Conservation (phyloP, 2,329 filamentous ascomycete genomes). For the Xylaria sp. region DNA sequence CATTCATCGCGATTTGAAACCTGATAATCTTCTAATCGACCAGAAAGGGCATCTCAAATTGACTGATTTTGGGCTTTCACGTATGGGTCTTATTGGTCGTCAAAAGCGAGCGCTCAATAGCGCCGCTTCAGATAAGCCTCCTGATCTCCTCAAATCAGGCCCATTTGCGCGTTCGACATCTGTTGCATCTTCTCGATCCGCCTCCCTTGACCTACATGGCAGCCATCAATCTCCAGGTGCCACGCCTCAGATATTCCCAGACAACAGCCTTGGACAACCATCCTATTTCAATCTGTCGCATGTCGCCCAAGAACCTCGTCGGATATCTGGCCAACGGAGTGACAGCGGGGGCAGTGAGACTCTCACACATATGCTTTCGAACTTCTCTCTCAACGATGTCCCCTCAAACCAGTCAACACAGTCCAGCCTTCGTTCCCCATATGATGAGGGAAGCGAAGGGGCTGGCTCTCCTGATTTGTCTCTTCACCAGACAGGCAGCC, state of each 20-base stretch:
- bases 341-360: slow-evolving; percentile 93
- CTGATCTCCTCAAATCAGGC: slow-evolving; percentile 91
- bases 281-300: slow-evolving; percentile 88
- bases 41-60: slow-evolving; percentile 96
- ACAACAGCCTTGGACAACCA: slow-evolving; percentile 79
- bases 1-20: slow-evolving; percentile 96
- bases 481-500: slow-evolving; percentile 63
- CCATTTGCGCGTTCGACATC: slow-evolving; percentile 89
- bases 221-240: slow-evolving; percentile 78
- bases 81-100: slow-evolving; percentile 95
- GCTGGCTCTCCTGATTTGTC: slow-evolving; percentile 82
- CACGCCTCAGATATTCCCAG: slow-evolving; percentile 89
- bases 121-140: slow-evolving; percentile 81
- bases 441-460: slow-evolving; percentile 79
- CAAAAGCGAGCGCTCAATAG: slow-evolving; percentile 92
- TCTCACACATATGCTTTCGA: slow-evolving; percentile 82
- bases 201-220: slow-evolving; percentile 88
- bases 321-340: slow-evolving; percentile 84
- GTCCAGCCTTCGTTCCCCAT: slow-evolving; percentile 66
- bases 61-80: slow-evolving; percentile 95
- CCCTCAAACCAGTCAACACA: slow-evolving; percentile 54
- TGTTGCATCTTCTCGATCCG: slow-evolving; percentile 88
- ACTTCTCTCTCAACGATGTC: slow-evolving; percentile 76
- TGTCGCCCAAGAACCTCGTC: slow-evolving; percentile 67
- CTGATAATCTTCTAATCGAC: slow-evolving; percentile 96